A percentile compares a stretch with the other conserved stretches of the same genome.
phyloP scores from a whole-genome alignment of 2,329 filamentous ascomycete genomes.

The Podosphaera fusca region DNA sequence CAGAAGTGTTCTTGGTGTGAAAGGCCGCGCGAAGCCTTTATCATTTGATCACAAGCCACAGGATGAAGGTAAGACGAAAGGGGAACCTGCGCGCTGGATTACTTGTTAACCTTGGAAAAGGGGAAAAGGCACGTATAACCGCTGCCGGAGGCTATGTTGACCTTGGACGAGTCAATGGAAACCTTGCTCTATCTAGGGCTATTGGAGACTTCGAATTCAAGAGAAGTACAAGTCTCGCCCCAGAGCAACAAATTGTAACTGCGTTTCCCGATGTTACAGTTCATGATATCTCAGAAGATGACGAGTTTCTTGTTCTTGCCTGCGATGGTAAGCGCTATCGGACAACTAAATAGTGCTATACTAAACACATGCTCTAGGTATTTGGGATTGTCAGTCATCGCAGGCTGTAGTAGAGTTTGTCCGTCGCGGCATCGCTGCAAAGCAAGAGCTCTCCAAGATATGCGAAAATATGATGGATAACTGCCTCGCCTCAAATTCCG shows the following conservation, averaged over 20 bases:
- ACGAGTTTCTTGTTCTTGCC: conserved; percentile 84
- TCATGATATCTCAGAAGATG: conserved; percentile 76
- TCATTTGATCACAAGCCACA: conserved; percentile 99
- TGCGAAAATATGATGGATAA: conserved; percentile 99
- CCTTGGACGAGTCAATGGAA: conserved; percentile 95
- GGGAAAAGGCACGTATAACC: conserved; percentile 86
- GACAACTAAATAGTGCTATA: conserved; percentile 7
- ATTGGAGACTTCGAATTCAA: conserved; percentile 99
- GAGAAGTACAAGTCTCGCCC: conserved; percentile 87
- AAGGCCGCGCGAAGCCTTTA: conserved; percentile 86
- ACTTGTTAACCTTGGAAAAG: conserved; percentile 23
- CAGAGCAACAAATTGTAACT: conserved; percentile 97
- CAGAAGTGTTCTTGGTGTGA: conserved; percentile 81
- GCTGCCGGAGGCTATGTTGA: conserved; percentile 95
- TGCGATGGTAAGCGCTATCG: conserved; percentile 50
- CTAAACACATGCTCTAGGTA: conserved; percentile 35
- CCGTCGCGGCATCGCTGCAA: conserved; percentile 80
- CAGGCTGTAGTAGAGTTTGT: conserved; percentile 96
- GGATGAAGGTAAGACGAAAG: conserved; percentile 50
- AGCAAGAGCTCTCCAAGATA: conserved; percentile 83
- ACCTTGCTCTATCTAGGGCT: conserved; percentile 83
- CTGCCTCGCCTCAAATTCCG: conserved; percentile 89
- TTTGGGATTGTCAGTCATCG: conserved; percentile 98
- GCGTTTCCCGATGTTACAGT: conserved; percentile 85
- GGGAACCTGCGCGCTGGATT: background rate